A percentile compares a stretch with the other conserved stretches of the same genome.
These are phyloP conservation scores for Salvia hispanica DNA, from an alignment of 257 asterid species.

Conservation along the genomic window DNA sequence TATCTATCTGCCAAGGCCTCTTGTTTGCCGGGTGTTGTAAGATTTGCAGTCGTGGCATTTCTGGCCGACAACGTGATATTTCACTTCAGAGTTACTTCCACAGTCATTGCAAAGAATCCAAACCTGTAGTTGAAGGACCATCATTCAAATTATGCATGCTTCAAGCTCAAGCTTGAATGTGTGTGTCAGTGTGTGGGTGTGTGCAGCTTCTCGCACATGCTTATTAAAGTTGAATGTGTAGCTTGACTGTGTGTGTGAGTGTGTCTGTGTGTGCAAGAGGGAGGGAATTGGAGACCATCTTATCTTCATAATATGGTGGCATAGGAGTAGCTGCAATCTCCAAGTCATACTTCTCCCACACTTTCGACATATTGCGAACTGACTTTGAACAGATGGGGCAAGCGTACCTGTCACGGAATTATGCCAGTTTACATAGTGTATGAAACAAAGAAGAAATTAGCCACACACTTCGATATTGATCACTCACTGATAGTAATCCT, in stretches of 20 bases:
- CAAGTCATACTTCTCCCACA: conserved; percentile 79
- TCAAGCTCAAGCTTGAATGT: neutral
- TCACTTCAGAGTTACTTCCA: conserved; percentile 61
- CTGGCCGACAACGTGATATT: conserved; percentile 57
- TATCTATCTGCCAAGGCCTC: conserved; percentile 37
- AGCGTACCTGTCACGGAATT: conserved; percentile 47
- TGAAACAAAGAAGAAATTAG: neutral
- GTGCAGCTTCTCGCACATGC: too few relatives aligned
- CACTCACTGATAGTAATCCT: conserved; percentile 60
- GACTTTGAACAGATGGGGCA: conserved; percentile 90
- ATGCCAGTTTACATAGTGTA: neutral
- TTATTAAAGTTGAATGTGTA: too few relatives aligned
- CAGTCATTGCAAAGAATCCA: conserved; percentile 79
- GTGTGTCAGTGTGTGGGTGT: too few relatives aligned
- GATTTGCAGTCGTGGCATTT: conserved; percentile 71
- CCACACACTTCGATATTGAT: neutral
- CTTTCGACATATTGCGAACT: conserved; percentile 79
- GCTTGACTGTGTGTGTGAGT: neutral
- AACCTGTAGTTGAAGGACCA: conserved; percentile 40
- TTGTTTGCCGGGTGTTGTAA: conserved; percentile 63
- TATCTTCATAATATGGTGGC: conserved; percentile 60
- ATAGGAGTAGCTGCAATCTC: conserved; percentile 88
- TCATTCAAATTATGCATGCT: neutral
- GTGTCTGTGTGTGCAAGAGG: neutral
- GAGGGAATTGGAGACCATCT: conserved; percentile 43